Conservation (phyloP, 805 yeast species). For the Wickerhamiella azyma region DNA sequence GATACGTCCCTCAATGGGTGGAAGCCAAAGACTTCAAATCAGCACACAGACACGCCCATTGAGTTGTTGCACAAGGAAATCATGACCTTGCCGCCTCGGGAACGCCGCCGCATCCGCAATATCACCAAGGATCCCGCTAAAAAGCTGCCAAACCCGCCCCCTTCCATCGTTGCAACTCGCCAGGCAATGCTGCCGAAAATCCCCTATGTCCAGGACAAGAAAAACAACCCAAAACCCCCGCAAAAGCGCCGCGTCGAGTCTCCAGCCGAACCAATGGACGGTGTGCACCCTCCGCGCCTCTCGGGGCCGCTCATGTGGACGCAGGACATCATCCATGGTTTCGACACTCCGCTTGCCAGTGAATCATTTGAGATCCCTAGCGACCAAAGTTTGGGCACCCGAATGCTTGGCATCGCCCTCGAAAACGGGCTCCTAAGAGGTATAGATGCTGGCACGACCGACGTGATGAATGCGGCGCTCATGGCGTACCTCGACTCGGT, state of each 20-base stretch:
- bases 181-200: conserved; percentile 63
- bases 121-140: conserved; percentile 77
- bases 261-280: conserved; percentile 5
- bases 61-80: conserved; percentile 79
- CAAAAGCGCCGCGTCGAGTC: not conserved
- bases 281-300: conserved; percentile 21
- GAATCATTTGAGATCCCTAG: conserved; percentile 80
- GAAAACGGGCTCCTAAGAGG: conserved; percentile 82
- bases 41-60: conserved; percentile 37
- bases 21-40: conserved; percentile 25
- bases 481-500: conserved; percentile 67
- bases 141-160: conserved; percentile 31
- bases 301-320: conserved; percentile 50
- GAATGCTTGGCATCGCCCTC: conserved; percentile 70
- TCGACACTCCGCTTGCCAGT: conserved; percentile 65
- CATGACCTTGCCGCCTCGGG: conserved; percentile 71
- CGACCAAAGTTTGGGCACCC: conserved; percentile 45
- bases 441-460: conserved; percentile 65
- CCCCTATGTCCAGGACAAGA: conserved; percentile 41
- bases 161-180: conserved; percentile 26
- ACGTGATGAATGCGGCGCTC: conserved; percentile 62
- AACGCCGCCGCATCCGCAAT: conserved; percentile 68
- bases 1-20: conserved; percentile 28
- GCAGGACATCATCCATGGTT: conserved; percentile 78
- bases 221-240: not conserved